Evolutionary conservation across 495 filamentous ascomycete species (phyloP).

Genomic region (Echria macrotheca): DNA sequence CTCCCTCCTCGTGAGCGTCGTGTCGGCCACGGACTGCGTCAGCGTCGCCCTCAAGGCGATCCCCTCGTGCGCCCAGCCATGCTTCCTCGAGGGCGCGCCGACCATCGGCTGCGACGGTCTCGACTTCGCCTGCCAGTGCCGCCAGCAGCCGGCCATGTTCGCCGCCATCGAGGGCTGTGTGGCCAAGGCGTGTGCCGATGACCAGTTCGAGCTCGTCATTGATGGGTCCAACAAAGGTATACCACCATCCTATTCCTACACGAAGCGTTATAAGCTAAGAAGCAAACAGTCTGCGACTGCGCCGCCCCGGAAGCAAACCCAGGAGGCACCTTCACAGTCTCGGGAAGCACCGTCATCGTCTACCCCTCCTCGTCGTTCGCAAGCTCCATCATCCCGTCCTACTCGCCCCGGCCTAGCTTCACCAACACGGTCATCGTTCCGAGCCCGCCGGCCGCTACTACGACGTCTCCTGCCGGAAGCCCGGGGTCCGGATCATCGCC

Average conservation of each 20-base stretch:
- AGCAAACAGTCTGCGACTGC: conserved; percentile 19
- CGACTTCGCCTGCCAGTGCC: conserved; percentile 31
- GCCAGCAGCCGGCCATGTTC: conserved; percentile 22
- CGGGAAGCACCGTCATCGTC: not conserved
- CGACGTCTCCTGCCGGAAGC: too few species aligned
- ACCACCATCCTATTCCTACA: not conserved
- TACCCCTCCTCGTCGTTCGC: not conserved
- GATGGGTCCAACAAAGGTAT: conserved; percentile 20
- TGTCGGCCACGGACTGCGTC: conserved; percentile 15
- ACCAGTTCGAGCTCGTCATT: conserved; percentile 23
- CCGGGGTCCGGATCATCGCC: too few species aligned
- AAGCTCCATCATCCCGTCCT: not conserved
- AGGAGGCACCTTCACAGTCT: not conserved
- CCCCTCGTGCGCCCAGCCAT: conserved; percentile 27
- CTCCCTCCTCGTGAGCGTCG: conserved; percentile 1
- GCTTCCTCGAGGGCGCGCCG: conserved; percentile 24
- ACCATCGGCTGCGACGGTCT: conserved; percentile 23
- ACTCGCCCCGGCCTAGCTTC: too few species aligned
- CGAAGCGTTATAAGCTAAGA: too few species aligned
- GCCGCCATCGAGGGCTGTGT: conserved; percentile 28
- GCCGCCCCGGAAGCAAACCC: not conserved
- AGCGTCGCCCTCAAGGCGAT: conserved; percentile 23
- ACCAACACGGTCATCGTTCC: not conserved
- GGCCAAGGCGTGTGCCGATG: conserved; percentile 14
- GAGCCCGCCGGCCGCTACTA: not conserved